phyloP scores from a whole-genome alignment of 257 asterid genomes.

The Nicotiana undulata region DNA sequence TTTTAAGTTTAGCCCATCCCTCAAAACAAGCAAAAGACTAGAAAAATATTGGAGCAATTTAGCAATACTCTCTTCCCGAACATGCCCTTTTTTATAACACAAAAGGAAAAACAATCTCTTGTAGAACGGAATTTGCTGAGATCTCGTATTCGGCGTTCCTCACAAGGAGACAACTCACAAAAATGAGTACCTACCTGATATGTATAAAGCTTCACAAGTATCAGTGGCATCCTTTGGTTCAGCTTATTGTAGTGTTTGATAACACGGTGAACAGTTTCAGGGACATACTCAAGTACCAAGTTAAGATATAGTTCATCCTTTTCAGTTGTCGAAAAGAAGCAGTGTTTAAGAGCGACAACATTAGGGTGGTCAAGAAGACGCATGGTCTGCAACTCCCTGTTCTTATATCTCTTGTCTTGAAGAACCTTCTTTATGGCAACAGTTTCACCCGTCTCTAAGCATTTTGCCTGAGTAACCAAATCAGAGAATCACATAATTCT shows the following conservation, averaged over 20 bases:
- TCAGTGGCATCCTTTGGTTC: slow-evolving; percentile 86
- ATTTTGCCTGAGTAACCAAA: slow-evolving; percentile 66
- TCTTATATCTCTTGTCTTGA: slow-evolving; percentile 93
- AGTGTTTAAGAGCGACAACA: slow-evolving; percentile 84
- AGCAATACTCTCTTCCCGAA: not conserved
- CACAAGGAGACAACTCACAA: not conserved
- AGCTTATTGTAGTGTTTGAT: slow-evolving; percentile 79
- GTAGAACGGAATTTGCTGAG: not conserved
- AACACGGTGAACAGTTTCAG: slow-evolving; percentile 93
- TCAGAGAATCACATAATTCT: slow-evolving; percentile 13
- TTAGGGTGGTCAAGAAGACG: slow-evolving; percentile 96
- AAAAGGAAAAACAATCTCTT: not conserved
- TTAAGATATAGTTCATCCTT: slow-evolving; percentile 89
- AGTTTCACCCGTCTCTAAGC: slow-evolving; percentile 89
- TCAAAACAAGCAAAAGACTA: not conserved
- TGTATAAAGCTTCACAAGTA: slow-evolving; percentile 78
- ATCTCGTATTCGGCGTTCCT: not conserved
- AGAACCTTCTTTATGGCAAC: slow-evolving; percentile 95
- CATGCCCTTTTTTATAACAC: not conserved
- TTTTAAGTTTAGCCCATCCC: not conserved
- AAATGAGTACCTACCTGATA: slow-evolving; percentile 54
- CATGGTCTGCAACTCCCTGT: slow-evolving; percentile 93
- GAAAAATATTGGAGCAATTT: not conserved
- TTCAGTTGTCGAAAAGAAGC: slow-evolving; percentile 96
- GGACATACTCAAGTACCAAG: slow-evolving; percentile 93